Conservation (phyloP, 2,329 filamentous ascomycete species). For the Phaeoacremonium minimum region DNA sequence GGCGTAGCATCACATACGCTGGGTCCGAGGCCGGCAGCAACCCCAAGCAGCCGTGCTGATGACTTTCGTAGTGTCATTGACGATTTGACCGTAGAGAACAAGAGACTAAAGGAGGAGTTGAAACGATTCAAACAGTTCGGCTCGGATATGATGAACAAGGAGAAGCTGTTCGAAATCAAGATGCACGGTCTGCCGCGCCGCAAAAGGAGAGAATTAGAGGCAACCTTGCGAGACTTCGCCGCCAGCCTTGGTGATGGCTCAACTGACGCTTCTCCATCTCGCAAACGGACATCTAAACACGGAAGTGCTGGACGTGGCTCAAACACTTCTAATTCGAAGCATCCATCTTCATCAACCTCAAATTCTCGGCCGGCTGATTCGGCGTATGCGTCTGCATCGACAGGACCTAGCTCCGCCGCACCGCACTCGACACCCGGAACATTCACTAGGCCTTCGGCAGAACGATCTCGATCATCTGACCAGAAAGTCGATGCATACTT, state of each 20-base stretch:
- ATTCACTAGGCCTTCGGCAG: slow-evolving; percentile 28
- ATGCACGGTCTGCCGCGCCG: slow-evolving; percentile 67
- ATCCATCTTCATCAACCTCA: slow-evolving; percentile 48
- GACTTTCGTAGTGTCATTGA: slow-evolving; percentile 83
- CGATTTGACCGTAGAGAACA: slow-evolving; percentile 80
- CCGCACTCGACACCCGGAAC: slow-evolving; percentile 36
- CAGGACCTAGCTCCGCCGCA: slow-evolving; percentile 27
- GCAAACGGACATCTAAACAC: slow-evolving; percentile 35
- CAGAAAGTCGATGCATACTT: slow-evolving; percentile 67
- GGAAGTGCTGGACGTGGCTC: slow-evolving; percentile 34
- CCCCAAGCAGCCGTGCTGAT: slow-evolving; percentile 60
- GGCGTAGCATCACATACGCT: no score
- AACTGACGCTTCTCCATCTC: slow-evolving; percentile 33
- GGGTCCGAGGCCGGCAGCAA: slow-evolving; percentile 26
- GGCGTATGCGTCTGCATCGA: slow-evolving; percentile 66
- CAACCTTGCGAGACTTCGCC: slow-evolving; percentile 67
- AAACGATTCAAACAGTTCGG: slow-evolving; percentile 66
- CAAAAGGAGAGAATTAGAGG: slow-evolving; percentile 74
- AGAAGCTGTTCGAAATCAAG: slow-evolving; percentile 80
- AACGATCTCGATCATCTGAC: slow-evolving; percentile 37
- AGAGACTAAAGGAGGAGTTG: slow-evolving; percentile 68
- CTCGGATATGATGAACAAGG: slow-evolving; percentile 62
- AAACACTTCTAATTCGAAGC: slow-evolving; percentile 41
- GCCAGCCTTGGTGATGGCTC: slow-evolving; percentile 51
- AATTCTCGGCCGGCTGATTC: slow-evolving; percentile 54